Evolutionary conservation across 495 filamentous ascomycete species (phyloP).

Genomic region (Aspergillus coremiiformis): DNA sequence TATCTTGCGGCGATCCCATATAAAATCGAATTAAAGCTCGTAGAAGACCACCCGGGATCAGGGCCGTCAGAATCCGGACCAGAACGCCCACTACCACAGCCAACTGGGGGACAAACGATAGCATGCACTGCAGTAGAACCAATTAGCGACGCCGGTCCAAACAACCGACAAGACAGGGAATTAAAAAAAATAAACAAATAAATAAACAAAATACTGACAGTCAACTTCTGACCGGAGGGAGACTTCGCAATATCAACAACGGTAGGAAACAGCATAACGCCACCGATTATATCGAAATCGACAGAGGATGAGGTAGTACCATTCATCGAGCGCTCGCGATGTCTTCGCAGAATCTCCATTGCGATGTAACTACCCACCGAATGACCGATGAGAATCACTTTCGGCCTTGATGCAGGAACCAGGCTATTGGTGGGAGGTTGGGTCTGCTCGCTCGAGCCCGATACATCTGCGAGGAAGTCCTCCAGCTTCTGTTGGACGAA

Average conservation of each 20-base stretch:
- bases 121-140: constrained; percentile 18
- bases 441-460: too few species aligned
- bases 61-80: constrained; percentile 37
- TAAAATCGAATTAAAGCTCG: constrained; percentile 36
- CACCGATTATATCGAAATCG: constrained; percentile 47
- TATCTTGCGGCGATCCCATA: constrained; percentile 44
- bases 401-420: constrained; percentile 15
- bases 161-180: not conserved
- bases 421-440: not conserved
- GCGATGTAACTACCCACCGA: constrained; percentile 74
- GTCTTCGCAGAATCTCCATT: constrained; percentile 60
- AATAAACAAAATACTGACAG: constrained; percentile 29
- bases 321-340: constrained; percentile 22
- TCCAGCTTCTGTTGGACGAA: constrained; percentile 28
- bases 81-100: constrained; percentile 46
- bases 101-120: constrained; percentile 49
- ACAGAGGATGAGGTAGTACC: not conserved
- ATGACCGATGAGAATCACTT: constrained; percentile 73
- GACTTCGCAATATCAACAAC: constrained; percentile 66
- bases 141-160: not conserved
- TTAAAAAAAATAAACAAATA: too few species aligned
- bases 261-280: constrained; percentile 69
- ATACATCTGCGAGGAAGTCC: constrained; percentile 13
- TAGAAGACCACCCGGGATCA: constrained; percentile 40
- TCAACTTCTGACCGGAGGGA: constrained; percentile 52